Evolutionary conservation across 768 basidiomycete species (phyloP), one percentile per base, ranked within the genome.

Genomic region (Candolleomyces aberdarensis): DNA sequence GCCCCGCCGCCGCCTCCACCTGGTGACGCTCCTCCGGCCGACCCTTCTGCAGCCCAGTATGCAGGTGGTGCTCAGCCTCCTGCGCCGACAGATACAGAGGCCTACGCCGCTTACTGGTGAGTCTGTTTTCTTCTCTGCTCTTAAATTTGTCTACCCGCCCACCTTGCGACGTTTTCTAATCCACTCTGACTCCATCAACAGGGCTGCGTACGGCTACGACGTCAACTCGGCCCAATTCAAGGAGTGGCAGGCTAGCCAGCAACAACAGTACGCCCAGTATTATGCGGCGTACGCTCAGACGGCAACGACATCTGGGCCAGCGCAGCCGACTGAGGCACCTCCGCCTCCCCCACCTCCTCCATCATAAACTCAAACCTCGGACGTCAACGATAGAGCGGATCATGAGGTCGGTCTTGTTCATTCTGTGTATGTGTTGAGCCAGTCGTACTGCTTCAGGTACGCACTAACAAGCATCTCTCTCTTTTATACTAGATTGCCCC

Each of bases 201-300:
- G 91, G 91, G 87, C 91, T 62, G 86, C 88, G 5, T 92, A 91
- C 67, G 91, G 91, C 11, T 93, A 93, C 71, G 92, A 94, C 66
- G 87, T 92, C 62, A 93, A 92, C 69, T 89, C 92, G 3, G 68
- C 81, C 1, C 83, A 92, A 66, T 93, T 92, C 71, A 92, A 91
- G 70, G 84, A 89, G 66, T 92, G 91, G 91, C 84, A 84, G 43
- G 85, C 87, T 10, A 84, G 84, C 63, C 88, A 90, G 64, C 86
- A 89, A 66, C 80, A 84, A 62, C 86, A 87, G 67, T 91, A 92
- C 65, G 80, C 79, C 14, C 87, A 90, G 61, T 91, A 91, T 71
- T 91, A 92, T 67, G 80, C 82, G 15, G 74, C 80, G 36, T 84
- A 88, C 60, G 71, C 67, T 19, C 64, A 71, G 26, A 3, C 26